Percentiles rank a stretch among this genome's conserved stretches.
phyloP scores from a whole-genome alignment of 2,329 filamentous ascomycete species.

The Colletotrichum orbiculare region DNA sequence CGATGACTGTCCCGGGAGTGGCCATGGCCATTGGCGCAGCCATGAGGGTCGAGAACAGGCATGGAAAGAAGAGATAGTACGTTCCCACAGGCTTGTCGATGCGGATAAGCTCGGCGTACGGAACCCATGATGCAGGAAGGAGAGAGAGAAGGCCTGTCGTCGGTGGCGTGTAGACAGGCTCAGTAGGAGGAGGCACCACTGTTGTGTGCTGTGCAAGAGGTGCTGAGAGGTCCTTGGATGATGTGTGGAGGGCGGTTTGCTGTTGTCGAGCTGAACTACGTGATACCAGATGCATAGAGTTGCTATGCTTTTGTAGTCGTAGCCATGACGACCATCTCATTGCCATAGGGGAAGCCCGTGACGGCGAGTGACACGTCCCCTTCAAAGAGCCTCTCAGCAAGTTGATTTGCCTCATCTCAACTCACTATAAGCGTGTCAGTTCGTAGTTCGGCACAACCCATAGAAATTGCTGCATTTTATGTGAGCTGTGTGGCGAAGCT shows the following conservation, averaged over 20 bases:
- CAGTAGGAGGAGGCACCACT: conserved; percentile 37
- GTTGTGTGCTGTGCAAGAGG: conserved; percentile 29
- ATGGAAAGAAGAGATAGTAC: conserved; percentile 88
- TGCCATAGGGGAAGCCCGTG: background rate
- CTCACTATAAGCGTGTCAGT: conserved; percentile 12
- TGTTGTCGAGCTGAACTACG: background rate
- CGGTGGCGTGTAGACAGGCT: conserved; percentile 71
- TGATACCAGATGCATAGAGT: conserved; percentile 4
- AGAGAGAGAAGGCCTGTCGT: conserved; percentile 76
- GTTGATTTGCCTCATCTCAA: conserved; percentile 24
- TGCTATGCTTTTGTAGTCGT: conserved; percentile 14
- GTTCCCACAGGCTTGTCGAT: conserved; percentile 85
- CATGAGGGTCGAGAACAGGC: conserved; percentile 84
- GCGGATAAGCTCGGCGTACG: conserved; percentile 84
- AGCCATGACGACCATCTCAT: background rate
- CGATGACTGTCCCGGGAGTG: conserved; percentile 68
- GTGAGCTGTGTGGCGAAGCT: background rate
- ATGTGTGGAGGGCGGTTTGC: conserved; percentile 31
- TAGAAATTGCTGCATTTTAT: background rate
- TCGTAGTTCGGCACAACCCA: too few relatives aligned
- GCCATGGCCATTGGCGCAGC: conserved; percentile 77
- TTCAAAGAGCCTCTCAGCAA: conserved; percentile 20
- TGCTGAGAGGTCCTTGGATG: conserved; percentile 19
- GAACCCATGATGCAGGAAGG: conserved; percentile 77
- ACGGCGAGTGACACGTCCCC: background rate